phyloP scores from a whole-genome alignment of 768 basidiomycete species.

The Polyporus arcularius region DNA sequence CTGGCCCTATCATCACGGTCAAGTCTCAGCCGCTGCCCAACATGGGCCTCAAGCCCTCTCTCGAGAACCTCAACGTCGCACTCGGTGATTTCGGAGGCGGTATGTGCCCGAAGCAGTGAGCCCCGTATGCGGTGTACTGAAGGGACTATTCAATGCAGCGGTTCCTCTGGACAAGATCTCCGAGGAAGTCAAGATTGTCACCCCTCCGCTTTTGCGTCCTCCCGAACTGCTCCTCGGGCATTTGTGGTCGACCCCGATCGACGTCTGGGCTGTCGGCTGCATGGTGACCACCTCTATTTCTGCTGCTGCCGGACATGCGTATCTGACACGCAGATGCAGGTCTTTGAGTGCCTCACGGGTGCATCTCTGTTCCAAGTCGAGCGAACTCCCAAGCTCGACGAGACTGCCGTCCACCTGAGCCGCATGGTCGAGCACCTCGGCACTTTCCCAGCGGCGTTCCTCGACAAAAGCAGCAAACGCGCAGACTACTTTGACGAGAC shows the following conservation, averaged over 20 bases:
- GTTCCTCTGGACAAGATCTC: background rate
- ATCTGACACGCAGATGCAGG: background rate
- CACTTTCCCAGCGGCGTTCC: slow-evolving; percentile 1
- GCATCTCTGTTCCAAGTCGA: background rate
- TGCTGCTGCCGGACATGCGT: background rate
- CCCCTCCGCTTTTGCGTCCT: background rate
- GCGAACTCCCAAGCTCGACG: background rate
- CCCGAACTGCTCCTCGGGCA: slow-evolving; percentile 16
- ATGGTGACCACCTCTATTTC: slow-evolving; percentile 7
- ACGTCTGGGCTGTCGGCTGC: slow-evolving; percentile 20
- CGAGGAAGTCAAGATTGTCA: background rate
- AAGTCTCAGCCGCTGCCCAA: slow-evolving; percentile 22
- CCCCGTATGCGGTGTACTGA: background rate
- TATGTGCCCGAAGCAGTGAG: background rate
- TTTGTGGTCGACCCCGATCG: slow-evolving; percentile 9
- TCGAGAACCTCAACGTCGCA: slow-evolving; percentile 14
- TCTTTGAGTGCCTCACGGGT: slow-evolving; percentile 8
- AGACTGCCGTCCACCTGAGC: background rate
- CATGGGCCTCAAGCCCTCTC: slow-evolving; percentile 5
- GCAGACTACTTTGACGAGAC: background rate
- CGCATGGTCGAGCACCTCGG: slow-evolving; percentile 11
- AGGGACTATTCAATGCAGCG: background rate
- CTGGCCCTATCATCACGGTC: slow-evolving; percentile 17
- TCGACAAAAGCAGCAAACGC: background rate
- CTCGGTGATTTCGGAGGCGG: slow-evolving; percentile 16